phyloP scores from a whole-genome alignment of 768 basidiomycete species.

The Trichaptum fuscoviolaceum region DNA sequence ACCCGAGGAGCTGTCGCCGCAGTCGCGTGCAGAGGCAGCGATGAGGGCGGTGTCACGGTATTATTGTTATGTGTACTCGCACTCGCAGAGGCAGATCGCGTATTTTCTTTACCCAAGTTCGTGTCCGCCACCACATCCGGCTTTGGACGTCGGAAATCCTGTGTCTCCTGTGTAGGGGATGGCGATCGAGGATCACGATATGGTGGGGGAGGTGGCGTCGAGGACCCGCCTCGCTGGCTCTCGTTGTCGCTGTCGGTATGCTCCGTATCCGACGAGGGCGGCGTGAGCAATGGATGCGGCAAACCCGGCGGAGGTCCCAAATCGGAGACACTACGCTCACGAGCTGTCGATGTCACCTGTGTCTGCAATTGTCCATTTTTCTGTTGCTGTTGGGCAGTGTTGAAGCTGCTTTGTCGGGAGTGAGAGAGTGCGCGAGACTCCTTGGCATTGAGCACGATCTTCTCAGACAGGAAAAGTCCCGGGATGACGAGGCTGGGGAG shows the following conservation, averaged over 20 bases:
- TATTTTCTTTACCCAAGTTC: background rate
- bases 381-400: background rate
- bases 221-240: background rate
- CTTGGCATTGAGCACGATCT: conserved; percentile 19
- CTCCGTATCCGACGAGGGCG: background rate
- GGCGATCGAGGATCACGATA: background rate
- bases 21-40: background rate
- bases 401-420: background rate
- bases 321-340: background rate
- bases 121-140: background rate
- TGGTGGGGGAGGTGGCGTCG: background rate
- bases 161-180: background rate
- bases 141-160: background rate
- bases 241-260: background rate
- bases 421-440: background rate
- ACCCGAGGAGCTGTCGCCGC: background rate
- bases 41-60: background rate
- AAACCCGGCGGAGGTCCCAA: background rate
- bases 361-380: background rate
- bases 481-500: conserved; percentile 51
- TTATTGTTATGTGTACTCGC: background rate
- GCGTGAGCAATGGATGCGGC: background rate
- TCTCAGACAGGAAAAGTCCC: conserved; percentile 55
- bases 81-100: background rate
- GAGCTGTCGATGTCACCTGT: background rate